Percentiles rank a stretch among this genome's conserved stretches.
Conservation (phyloP, 2,329 filamentous ascomycete species). For the Macrophomina tecta region DNA sequence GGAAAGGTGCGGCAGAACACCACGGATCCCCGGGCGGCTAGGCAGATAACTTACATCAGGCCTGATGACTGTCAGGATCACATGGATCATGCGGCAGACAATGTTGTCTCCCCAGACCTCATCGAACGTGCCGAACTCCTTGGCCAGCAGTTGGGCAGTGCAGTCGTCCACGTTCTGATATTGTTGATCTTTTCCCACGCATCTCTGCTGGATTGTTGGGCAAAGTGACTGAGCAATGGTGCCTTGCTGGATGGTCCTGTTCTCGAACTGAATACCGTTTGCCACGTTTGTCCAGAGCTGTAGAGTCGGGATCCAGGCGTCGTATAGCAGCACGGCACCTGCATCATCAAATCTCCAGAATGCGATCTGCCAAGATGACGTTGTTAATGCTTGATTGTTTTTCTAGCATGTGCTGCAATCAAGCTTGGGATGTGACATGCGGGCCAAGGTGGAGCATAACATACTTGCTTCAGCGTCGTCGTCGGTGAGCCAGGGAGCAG, state of each 20-base stretch:
- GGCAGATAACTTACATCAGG: slow-evolving; percentile 32
- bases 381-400: no score
- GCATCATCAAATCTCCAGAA: slow-evolving; percentile 56
- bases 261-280: slow-evolving; percentile 37
- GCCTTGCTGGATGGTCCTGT: slow-evolving; percentile 35
- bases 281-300: slow-evolving; percentile 45
- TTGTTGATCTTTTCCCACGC: slow-evolving; percentile 46
- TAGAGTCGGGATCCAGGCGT: slow-evolving; percentile 54
- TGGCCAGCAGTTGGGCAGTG: slow-evolving; percentile 39
- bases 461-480: slow-evolving; percentile 44
- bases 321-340: slow-evolving; percentile 52
- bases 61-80: slow-evolving; percentile 42
- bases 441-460: not conserved
- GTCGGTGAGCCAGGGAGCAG: slow-evolving; percentile 40
- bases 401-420: no score
- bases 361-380: slow-evolving; percentile 36
- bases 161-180: slow-evolving; percentile 46
- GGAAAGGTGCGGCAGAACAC: no score
- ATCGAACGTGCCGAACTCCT: slow-evolving; percentile 50
- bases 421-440: no score
- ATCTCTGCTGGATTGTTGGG: slow-evolving; percentile 41
- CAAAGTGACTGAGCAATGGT: slow-evolving; percentile 42
- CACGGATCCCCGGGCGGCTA: no score
- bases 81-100: slow-evolving; percentile 51
- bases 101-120: slow-evolving; percentile 54